Evolutionary conservation across 768 basidiomycete species (phyloP), one percentile per base, ranked within the genome.

Genomic region (Trametes meyenii): DNA sequence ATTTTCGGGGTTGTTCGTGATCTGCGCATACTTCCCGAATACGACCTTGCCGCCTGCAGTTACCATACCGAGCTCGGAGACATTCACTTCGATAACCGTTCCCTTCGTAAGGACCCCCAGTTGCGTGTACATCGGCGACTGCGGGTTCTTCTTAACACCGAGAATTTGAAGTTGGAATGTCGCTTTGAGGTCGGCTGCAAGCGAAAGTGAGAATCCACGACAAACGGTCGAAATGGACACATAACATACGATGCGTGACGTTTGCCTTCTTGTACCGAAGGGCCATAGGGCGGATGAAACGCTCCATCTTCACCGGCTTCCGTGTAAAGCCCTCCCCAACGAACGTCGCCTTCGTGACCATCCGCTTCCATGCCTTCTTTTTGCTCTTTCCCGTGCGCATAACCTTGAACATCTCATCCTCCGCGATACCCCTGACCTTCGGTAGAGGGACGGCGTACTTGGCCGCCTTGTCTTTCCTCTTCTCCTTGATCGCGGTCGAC

Each of bases 371-470:
- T 17, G 91, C 84, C 77, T 98, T 99, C 71, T 85, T 87, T 78
- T 94, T 97, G 72, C 84, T 90, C 80, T 98, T 98, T 57, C 97
- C 97, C 0, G 96, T 95, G 81, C 94, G 93, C 82, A 99, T 80
- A 33, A 99, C 97, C 81, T 96, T 98, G 83, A 99, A 99, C 91
- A 95, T 97, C 81, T 99, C 97, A 70, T 98, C 97, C 75, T 99
- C 97, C 16, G 96, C 96, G 68, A 99, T 98, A 19, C 97, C 97
- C 61, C 96, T 81, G 54, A 99, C 97, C 77, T 94, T 96, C 50
- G 97, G 97, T 63, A 99, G 73, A 5, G 97, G 97, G 1, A 99
- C 97, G 17, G 95, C 87, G 77, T 93, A 99, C 76, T 97, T 98
- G 17, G 96, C 96, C 1, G 96, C 97, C 79, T 96, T 96, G 80